These are phyloP conservation scores for Vitellaria paradoxa DNA, from an alignment of 179 eudicot species.

Conservation along the genomic window DNA sequence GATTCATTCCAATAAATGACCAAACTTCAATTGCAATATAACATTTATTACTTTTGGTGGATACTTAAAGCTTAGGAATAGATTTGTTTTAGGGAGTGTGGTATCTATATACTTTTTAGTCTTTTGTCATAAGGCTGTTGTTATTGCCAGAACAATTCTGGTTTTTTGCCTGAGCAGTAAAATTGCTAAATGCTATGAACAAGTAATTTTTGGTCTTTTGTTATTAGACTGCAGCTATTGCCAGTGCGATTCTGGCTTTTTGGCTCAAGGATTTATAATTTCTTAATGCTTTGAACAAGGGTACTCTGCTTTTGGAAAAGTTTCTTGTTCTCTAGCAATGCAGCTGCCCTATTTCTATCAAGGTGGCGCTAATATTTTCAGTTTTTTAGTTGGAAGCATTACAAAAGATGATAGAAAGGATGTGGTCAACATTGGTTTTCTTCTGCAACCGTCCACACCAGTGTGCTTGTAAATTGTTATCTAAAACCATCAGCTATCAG, in stretches of 20 bases:
- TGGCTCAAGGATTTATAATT: too few species aligned
- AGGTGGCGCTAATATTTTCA: background rate
- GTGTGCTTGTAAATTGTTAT: background rate
- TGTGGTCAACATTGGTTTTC: background rate
- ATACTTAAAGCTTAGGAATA: background rate
- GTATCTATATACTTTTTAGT: background rate
- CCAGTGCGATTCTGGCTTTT: too few species aligned
- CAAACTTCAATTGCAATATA: background rate
- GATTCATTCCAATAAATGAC: background rate
- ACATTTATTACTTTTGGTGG: slow-evolving; percentile 1
- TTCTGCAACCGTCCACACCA: background rate
- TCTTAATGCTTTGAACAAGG: background rate
- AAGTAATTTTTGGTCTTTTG: too few species aligned
- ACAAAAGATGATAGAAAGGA: background rate
- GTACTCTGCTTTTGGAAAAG: background rate
- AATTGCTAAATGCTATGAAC: background rate
- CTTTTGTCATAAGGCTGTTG: background rate
- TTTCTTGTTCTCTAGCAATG: background rate
- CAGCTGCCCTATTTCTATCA: background rate
- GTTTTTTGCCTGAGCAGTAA: background rate
- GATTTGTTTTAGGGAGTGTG: background rate
- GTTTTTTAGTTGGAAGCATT: background rate
- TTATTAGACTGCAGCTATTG: too few species aligned
- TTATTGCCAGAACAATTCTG: background rate
- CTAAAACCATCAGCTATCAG: slow-evolving; percentile 6